Conservation (phyloP, 2,329 filamentous ascomycete species). For the Fusarium newnesense region DNA sequence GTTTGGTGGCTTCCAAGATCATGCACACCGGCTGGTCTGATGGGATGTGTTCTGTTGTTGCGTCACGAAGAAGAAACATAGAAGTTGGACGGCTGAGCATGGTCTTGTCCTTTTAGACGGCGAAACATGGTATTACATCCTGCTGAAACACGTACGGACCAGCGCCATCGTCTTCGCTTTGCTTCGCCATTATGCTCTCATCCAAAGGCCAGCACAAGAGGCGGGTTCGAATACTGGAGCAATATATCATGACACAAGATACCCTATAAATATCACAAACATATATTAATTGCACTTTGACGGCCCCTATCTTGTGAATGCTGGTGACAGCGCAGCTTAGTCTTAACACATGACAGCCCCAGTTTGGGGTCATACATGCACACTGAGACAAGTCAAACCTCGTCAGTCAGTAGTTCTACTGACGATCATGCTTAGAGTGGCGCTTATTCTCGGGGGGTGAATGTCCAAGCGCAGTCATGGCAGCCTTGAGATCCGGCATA, state of each 20-base stretch:
- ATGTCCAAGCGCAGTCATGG: constrained; percentile 42
- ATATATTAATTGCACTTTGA: background rate
- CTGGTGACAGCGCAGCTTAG: background rate
- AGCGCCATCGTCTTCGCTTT: background rate
- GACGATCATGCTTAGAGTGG: background rate
- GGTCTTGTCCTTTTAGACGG: constrained; percentile 33
- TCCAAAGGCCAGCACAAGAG: background rate
- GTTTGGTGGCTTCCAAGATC: constrained; percentile 75
- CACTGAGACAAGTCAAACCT: background rate
- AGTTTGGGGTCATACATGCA: background rate
- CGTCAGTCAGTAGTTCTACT: background rate
- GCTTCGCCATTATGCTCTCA: background rate
- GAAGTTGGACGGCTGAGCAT: constrained; percentile 37
- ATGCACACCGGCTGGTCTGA: constrained; percentile 43
- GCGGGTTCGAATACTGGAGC: background rate
- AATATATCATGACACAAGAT: constrained; percentile 30
- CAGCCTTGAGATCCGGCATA: constrained; percentile 46
- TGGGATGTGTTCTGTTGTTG: constrained; percentile 32
- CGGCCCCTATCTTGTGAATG: background rate
- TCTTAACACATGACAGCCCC: background rate
- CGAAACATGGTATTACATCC: background rate
- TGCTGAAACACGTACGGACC: background rate
- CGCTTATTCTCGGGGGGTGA: constrained; percentile 7
- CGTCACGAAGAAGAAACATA: constrained; percentile 28
- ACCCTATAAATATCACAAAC: constrained; percentile 31